Percentiles rank a stretch among this genome's conserved stretches.
Conservation (phyloP, 1,139 yeast genomes). For the Wickerhamomyces sp. region DNA sequence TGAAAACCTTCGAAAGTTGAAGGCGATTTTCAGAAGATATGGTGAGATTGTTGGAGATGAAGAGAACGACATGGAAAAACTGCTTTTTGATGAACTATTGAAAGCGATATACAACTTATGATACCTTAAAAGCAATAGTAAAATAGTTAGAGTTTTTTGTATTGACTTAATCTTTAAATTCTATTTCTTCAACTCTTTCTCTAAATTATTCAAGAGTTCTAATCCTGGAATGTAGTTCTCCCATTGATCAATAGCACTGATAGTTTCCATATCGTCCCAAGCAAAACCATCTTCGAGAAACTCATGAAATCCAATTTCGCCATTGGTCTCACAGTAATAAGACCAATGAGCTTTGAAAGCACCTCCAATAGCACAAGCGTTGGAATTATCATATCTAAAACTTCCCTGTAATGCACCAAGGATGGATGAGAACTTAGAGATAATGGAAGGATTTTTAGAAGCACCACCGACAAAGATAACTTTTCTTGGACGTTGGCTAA, state of each 20-base stretch:
- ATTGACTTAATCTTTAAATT: no score
- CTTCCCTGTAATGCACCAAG: constrained; percentile 61
- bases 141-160: no score
- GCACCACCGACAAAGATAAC: constrained; percentile 89
- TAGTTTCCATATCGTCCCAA: constrained; percentile 41
- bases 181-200: constrained; percentile 16
- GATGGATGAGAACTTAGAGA: constrained; percentile 63
- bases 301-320: constrained; percentile 15
- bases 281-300: constrained; percentile 43
- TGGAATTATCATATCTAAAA: constrained; percentile 69
- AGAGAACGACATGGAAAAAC: constrained; percentile 6
- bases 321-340: constrained; percentile 8
- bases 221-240: constrained; percentile 27
- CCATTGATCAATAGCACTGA: constrained; percentile 30
- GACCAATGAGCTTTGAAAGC: constrained; percentile 85
- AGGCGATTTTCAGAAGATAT: constrained; percentile 45
- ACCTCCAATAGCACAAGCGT: constrained; percentile 95
- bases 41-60: constrained; percentile 43
- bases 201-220: constrained; percentile 28
- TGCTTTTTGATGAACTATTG: constrained; percentile 8
- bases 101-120: no score
- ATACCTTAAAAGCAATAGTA: no score
- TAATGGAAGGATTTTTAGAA: constrained; percentile 64
- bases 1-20: constrained; percentile 38
- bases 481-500: constrained; percentile 52